Conservation (phyloP, 768 basidiomycete genomes). For the Auricularia sp. region DNA sequence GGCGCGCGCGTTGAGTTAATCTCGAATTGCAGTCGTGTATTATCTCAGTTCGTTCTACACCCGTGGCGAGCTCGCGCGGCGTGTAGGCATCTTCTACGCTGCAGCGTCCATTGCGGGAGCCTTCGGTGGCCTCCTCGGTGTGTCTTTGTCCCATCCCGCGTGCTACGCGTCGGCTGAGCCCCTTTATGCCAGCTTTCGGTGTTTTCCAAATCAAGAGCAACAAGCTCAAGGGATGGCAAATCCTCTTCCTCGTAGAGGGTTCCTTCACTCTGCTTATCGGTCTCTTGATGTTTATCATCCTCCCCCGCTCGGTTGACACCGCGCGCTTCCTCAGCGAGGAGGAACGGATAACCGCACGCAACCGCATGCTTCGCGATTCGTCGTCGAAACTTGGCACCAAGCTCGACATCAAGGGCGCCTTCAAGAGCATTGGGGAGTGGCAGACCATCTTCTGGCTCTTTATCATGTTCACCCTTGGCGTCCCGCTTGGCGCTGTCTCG, state of each 20-base stretch:
- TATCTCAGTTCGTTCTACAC: slow-evolving; percentile 45
- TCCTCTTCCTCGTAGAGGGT: slow-evolving; percentile 45
- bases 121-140: slow-evolving; percentile 2
- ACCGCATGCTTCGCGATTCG: slow-evolving; percentile 12
- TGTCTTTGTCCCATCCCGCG: too few species aligned
- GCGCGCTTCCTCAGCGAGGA: slow-evolving; percentile 13
- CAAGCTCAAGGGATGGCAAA: slow-evolving; percentile 39
- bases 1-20: neutral
- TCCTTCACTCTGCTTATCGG: slow-evolving; percentile 5
- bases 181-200: slow-evolving; percentile 26
- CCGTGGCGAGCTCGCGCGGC: slow-evolving; percentile 39
- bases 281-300: slow-evolving; percentile 1
- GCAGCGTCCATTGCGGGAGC: slow-evolving; percentile 8
- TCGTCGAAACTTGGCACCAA: slow-evolving; percentile 9
- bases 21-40: slow-evolving; percentile 30
- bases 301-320: slow-evolving; percentile 11
- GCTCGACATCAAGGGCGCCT: slow-evolving; percentile 3
- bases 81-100: slow-evolving; percentile 42
- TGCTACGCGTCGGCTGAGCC: too few species aligned
- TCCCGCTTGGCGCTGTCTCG: slow-evolving; percentile 42
- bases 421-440: slow-evolving; percentile 6
- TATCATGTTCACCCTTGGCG: slow-evolving; percentile 15
- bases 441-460: slow-evolving; percentile 5
- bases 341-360: slow-evolving; percentile 11
- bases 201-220: slow-evolving; percentile 36